A percentile compares a stretch with the other conserved stretches of the same genome.
Evolutionary conservation across 2,329 filamentous ascomycete genomes (phyloP).

Genomic region (Xylariaceae sp.): DNA sequence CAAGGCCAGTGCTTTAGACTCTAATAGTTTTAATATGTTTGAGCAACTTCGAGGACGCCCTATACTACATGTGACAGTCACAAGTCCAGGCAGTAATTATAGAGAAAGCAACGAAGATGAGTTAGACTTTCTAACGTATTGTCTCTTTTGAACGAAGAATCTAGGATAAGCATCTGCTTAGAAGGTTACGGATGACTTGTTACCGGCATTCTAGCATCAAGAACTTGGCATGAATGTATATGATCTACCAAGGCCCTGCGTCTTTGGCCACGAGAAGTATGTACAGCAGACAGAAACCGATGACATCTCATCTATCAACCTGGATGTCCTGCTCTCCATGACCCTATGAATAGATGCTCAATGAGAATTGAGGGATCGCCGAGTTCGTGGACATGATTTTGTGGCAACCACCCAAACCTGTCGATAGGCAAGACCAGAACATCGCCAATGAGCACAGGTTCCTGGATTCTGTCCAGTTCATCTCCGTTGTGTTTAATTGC

Average conservation of each 20-base stretch:
- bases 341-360: slow-evolving; percentile 24
- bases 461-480: slow-evolving; percentile 28
- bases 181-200: not conserved
- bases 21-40: no score
- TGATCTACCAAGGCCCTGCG: no score
- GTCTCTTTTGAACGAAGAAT: not conserved
- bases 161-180: not conserved
- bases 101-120: no score
- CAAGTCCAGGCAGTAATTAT: no score
- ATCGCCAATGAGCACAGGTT: slow-evolving; percentile 33
- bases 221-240: not conserved
- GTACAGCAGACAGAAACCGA: not conserved
- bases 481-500: slow-evolving; percentile 27
- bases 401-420: slow-evolving; percentile 20
- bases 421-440: slow-evolving; percentile 34
- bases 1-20: no score
- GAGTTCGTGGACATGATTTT: slow-evolving; percentile 11
- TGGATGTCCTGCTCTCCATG: slow-evolving; percentile 19
- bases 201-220: not conserved
- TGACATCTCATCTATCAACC: slow-evolving; percentile 5
- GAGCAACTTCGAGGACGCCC: no score
- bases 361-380: slow-evolving; percentile 16
- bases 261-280: no score
- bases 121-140: not conserved
- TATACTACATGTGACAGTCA: no score